Evolutionary conservation across 1,284 basidiomycete species (phyloP).

Genomic region (Volvariella volvacea): DNA sequence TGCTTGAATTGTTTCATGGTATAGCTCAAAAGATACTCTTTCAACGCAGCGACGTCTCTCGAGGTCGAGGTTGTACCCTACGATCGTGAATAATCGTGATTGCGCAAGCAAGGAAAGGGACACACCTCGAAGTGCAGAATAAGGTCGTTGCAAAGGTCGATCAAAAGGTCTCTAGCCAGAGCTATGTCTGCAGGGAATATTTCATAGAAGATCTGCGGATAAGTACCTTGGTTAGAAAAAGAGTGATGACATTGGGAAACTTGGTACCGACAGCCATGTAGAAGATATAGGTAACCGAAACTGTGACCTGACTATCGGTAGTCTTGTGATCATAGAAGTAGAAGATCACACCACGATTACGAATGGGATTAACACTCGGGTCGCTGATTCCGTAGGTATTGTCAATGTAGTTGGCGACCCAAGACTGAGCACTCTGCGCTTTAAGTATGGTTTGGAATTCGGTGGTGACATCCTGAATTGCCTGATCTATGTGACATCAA

Average conservation of each 20-base stretch:
- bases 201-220: slow-evolving; percentile 1
- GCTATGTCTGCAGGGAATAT: too few relatives aligned
- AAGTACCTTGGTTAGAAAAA: neutral
- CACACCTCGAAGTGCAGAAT: too few relatives aligned
- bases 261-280: neutral
- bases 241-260: neutral
- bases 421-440: neutral
- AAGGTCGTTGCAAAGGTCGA: too few relatives aligned
- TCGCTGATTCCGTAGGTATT: neutral
- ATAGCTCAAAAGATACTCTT: too few relatives aligned
- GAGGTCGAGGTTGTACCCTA: neutral
- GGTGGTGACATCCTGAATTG: neutral
- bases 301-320: neutral
- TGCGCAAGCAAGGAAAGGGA: neutral
- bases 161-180: too few relatives aligned
- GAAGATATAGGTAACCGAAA: slow-evolving; percentile 4
- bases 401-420: neutral
- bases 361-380: neutral
- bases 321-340: slow-evolving; percentile 1
- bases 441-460: neutral
- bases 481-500: neutral
- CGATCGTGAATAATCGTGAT: neutral
- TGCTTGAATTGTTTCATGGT: too few relatives aligned
- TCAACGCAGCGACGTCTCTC: too few relatives aligned
- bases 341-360: neutral